phyloP scores from a whole-genome alignment of 108 stramenopile species.

The Cyclotella sp. region DNA sequence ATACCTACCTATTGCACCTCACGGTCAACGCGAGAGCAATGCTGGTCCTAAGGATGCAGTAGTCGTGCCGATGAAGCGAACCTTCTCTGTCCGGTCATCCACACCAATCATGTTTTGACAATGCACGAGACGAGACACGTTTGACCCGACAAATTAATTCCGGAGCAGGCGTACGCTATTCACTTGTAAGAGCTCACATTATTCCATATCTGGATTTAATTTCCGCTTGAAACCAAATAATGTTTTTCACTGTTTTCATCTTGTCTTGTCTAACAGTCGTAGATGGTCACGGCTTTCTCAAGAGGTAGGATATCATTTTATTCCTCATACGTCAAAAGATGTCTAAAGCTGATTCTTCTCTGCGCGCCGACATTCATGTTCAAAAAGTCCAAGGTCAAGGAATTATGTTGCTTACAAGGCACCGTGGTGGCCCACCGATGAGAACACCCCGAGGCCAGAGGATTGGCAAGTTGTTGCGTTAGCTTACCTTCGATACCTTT shows the following conservation, averaged over 20 bases:
- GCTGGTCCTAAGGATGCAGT: not conserved
- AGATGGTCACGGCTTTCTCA: conserved; percentile 25
- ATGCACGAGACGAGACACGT: not conserved
- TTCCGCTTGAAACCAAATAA: not conserved
- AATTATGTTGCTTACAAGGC: conserved; percentile 42
- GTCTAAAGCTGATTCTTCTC: too few relatives aligned
- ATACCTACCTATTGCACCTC: not conserved
- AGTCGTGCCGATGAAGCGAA: conserved; percentile 5
- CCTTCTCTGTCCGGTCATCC: not conserved
- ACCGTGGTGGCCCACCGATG: conserved; percentile 32
- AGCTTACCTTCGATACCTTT: not conserved
- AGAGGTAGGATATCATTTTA: too few relatives aligned
- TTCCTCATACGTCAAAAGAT: too few relatives aligned
- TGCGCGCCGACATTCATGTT: not conserved
- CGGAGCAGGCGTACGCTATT: not conserved
- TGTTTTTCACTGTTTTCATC: conserved; percentile 1
- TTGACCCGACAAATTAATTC: not conserved
- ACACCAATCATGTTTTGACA: not conserved
- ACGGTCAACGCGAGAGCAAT: not conserved
- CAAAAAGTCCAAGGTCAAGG: conserved; percentile 25
- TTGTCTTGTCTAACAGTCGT: not conserved
- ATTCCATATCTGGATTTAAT: too few relatives aligned
- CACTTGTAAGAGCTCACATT: not conserved
- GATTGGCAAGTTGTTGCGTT: conserved; percentile 11
- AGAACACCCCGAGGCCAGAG: conserved; percentile 24